Conservation (phyloP, 1,284 basidiomycete genomes). For the Boletus sp. region DNA sequence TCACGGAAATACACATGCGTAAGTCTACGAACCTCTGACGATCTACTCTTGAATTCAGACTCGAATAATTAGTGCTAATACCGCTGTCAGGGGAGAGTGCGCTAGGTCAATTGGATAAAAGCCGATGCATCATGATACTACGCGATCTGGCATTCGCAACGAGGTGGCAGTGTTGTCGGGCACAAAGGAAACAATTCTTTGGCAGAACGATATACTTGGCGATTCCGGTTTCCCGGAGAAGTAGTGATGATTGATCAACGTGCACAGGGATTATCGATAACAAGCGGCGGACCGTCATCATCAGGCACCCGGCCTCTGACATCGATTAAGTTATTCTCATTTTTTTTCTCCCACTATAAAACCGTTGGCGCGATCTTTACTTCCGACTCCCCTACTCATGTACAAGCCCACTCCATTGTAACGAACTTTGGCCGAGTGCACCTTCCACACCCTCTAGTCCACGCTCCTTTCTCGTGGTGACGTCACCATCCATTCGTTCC, state of each 20-base stretch:
- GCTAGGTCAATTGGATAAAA: constrained; percentile 42
- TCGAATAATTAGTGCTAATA: constrained; percentile 42
- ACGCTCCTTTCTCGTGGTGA: constrained; percentile 9
- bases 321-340: background rate
- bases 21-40: constrained; percentile 1
- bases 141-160: constrained; percentile 26
- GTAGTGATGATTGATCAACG: background rate
- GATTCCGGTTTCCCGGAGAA: background rate
- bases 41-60: constrained; percentile 7
- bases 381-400: constrained; percentile 2
- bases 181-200: background rate
- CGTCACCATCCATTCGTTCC: background rate
- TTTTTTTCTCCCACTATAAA: constrained; percentile 5
- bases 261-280: constrained; percentile 3
- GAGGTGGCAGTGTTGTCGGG: constrained; percentile 19
- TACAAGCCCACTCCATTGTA: background rate
- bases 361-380: background rate
- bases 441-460: constrained; percentile 8
- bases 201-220: background rate
- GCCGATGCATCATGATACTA: constrained; percentile 25
- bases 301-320: background rate
- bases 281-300: background rate
- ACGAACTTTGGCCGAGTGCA: background rate
- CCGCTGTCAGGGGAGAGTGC: constrained; percentile 39
- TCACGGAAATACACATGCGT: constrained; percentile 28